Base-by-base conservation (phyloP, 2,329 filamentous ascomycete species). In the Emergomyces pasteurianus region DNA sequence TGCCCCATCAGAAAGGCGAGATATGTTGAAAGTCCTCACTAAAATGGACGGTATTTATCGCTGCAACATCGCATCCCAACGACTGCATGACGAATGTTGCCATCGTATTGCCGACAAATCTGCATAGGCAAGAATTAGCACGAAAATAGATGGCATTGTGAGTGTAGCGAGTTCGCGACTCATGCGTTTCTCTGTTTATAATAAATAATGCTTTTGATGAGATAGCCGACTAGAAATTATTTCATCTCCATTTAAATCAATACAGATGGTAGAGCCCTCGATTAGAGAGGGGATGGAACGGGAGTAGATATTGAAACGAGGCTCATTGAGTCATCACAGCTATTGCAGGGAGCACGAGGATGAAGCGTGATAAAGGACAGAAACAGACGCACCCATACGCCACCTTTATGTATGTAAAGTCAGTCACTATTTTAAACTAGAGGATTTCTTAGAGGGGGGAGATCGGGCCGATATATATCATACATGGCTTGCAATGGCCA, bases 31-130 rank as follows among this genome's bases (percentile, higher is more conserved):
- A 28, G 34, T 10, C 77, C 87, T 74, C 79, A 96, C 92, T 97
- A 78, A 96, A 99, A 69, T 99, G 89, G 7, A 99, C 94, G 0
- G 94, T 99, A 73, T 99, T 96, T 69, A 99, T 82, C 2, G 91
- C 90, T 9, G 91, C 88, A 7, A 96, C 92, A 69, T 99, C 92
- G 71, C 91, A 96, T 55, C 94, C 94, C 58, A 99, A 78, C 0
- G 89, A 88, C 74, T 99, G 92, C 81, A 99, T 87, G 66, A 92
- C 90, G 71, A 96, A 95, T 1, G 91, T 91, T 49, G 92, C 92
- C 80, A 99, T 96, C 70, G 92, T 96, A 74, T 99, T 99, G 58
- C 94, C 94, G 67, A 99, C 94, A 81, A 96, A 92, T 72, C 94
- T 34, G 38, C 40, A 53, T 58, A 42, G 52, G 23, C n/a, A 49